Evolutionary conservation across 2,329 filamentous ascomycete genomes (phyloP).

Genomic region (Dactylellina cionopaga): DNA sequence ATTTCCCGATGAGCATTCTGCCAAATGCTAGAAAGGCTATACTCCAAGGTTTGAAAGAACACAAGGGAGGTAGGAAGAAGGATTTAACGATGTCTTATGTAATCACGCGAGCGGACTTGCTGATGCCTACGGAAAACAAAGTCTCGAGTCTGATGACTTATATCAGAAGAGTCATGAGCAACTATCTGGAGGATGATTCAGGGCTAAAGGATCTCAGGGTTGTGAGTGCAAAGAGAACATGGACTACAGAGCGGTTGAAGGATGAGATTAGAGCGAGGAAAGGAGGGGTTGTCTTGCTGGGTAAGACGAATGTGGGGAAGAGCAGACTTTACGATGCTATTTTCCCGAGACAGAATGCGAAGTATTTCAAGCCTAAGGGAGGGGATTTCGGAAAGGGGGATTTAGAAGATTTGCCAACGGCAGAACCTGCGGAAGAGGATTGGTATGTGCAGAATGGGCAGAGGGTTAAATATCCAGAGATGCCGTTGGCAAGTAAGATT

Average conservation of each 20-base stretch:
- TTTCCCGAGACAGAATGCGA: constrained; percentile 78
- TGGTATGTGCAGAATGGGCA: constrained; percentile 64
- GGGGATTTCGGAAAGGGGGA: constrained; percentile 25
- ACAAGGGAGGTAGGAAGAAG: constrained; percentile 77
- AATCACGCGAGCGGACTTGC: constrained; percentile 85
- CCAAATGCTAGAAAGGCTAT: constrained; percentile 69
- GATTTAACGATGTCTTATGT: constrained; percentile 73
- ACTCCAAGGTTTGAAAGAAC: constrained; percentile 71
- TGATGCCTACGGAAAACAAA: constrained; percentile 83
- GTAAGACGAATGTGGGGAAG: constrained; percentile 98
- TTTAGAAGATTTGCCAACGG: constrained; percentile 54
- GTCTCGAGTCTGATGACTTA: constrained; percentile 89
- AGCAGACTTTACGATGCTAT: constrained; percentile 88
- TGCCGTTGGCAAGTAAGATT: constrained; percentile 85
- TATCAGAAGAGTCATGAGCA: constrained; percentile 77
- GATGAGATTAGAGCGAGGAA: constrained; percentile 85
- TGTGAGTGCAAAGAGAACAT: constrained; percentile 84
- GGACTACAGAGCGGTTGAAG: constrained; percentile 90
- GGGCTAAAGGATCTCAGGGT: constrained; percentile 53
- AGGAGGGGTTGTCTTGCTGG: constrained; percentile 92
- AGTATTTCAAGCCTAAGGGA: neutral
- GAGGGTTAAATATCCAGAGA: constrained; percentile 79
- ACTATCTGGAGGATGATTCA: constrained; percentile 68
- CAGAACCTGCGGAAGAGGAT: constrained; percentile 50
- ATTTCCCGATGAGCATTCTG: constrained; percentile 93